Evolutionary conservation across 768 basidiomycete genomes (phyloP).

Genomic region (Boletus rex-veris): DNA sequence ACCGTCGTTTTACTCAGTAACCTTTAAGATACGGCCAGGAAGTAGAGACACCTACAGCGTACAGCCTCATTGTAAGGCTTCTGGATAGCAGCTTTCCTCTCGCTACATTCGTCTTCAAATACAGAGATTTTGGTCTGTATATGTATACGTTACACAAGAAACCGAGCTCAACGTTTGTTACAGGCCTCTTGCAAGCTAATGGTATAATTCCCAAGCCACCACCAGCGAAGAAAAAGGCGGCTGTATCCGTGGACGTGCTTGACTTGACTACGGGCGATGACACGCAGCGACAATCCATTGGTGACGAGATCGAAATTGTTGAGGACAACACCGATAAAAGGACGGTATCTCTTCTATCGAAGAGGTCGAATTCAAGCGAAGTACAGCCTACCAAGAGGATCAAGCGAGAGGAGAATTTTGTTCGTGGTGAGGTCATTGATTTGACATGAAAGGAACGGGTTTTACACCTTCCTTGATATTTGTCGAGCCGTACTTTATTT

Average conservation of each 20-base stretch:
- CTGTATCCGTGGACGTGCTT: slow-evolving; percentile 11
- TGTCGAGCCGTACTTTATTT: not conserved
- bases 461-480: not conserved
- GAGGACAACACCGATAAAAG: slow-evolving; percentile 1
- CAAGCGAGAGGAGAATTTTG: slow-evolving; percentile 20
- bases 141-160: not conserved
- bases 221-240: not conserved
- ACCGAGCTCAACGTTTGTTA: not conserved
- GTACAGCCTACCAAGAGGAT: slow-evolving; percentile 23
- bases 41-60: not conserved
- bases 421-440: slow-evolving; percentile 29
- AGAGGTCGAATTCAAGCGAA: slow-evolving; percentile 1
- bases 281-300: slow-evolving; percentile 9
- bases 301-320: slow-evolving; percentile 7
- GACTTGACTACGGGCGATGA: slow-evolving; percentile 17
- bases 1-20: not conserved
- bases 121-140: slow-evolving; percentile 27
- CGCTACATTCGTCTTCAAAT: slow-evolving; percentile 29
- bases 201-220: slow-evolving; percentile 22
- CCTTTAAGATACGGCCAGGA: slow-evolving; percentile 24
- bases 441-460: slow-evolving; percentile 22
- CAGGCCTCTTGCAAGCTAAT: slow-evolving; percentile 28
- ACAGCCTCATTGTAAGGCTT: not conserved
- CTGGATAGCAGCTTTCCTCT: slow-evolving; percentile 19
- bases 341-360: not conserved